Evolutionary conservation across 352 stramenopile species (phyloP).

Genomic region (Globisporangium alternatum): DNA sequence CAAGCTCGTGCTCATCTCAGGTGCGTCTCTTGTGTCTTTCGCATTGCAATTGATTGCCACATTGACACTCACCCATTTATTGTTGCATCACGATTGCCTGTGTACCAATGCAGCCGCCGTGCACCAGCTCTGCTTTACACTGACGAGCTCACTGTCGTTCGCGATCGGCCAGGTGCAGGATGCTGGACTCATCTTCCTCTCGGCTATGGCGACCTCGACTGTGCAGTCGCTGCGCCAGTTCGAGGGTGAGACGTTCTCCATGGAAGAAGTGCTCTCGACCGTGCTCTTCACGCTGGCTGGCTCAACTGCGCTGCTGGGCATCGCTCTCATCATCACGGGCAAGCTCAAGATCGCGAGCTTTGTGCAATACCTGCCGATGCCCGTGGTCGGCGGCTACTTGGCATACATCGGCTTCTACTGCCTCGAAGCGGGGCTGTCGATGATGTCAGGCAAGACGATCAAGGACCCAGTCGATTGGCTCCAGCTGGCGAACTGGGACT

Average conservation of each 20-base stretch:
- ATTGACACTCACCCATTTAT: not conserved
- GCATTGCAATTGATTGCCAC: not conserved
- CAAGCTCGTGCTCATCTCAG: constrained; percentile 93
- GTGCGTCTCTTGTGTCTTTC: constrained; percentile 3
- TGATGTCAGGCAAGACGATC: constrained; percentile 90
- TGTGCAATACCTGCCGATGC: constrained; percentile 97
- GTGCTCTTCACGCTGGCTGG: constrained; percentile 92
- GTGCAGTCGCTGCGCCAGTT: constrained; percentile 67
- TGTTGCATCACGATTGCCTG: not conserved
- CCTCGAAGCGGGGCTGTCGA: constrained; percentile 77
- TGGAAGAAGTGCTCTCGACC: constrained; percentile 90
- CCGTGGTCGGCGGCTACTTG: constrained; percentile 97
- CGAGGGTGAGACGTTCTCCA: constrained; percentile 58
- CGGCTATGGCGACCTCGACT: constrained; percentile 91
- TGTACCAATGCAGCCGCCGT: constrained; percentile 38
- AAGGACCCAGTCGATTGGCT: constrained; percentile 87
- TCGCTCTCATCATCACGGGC: constrained; percentile 93
- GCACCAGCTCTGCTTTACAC: constrained; percentile 83
- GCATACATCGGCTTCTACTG: constrained; percentile 95
- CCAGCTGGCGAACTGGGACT: constrained; percentile 68
- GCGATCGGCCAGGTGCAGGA: constrained; percentile 98
- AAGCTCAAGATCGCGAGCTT: constrained; percentile 94
- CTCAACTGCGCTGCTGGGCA: constrained; percentile 90
- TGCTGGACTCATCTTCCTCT: constrained; percentile 98
- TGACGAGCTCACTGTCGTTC: constrained; percentile 93